phyloP scores from a whole-genome alignment of 2,329 filamentous ascomycete species.

The Diaporthe ampelina region DNA sequence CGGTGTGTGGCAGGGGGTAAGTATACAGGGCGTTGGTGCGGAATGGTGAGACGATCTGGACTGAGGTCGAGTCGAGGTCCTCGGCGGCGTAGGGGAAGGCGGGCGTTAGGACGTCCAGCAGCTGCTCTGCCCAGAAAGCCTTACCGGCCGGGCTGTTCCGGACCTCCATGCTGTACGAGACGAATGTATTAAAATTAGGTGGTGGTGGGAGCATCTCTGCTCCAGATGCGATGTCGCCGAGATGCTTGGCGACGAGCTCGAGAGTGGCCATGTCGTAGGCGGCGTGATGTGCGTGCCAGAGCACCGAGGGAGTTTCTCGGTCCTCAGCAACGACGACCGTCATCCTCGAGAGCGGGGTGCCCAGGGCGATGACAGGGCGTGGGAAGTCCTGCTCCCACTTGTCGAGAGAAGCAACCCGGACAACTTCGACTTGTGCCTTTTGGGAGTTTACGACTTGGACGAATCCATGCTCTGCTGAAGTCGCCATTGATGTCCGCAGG shows the following conservation, averaged over 20 bases:
- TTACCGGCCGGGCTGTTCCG: not conserved
- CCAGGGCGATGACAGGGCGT: not conserved
- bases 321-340: not conserved
- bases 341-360: not conserved
- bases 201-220: slow-evolving; percentile 15
- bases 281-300: slow-evolving; percentile 9
- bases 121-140: slow-evolving; percentile 7
- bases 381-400: slow-evolving; percentile 5
- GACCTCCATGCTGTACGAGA: slow-evolving; percentile 2
- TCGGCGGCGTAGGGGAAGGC: not conserved
- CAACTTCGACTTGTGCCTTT: not conserved
- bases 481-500: not conserved
- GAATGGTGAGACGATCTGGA: not conserved
- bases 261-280: slow-evolving; percentile 8
- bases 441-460: not conserved
- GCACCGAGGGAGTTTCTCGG: not conserved
- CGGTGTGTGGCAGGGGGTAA: not conserved
- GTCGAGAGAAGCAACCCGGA: not conserved
- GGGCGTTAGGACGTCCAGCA: not conserved
- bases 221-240: slow-evolving; percentile 6
- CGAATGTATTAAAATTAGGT: slow-evolving; percentile 11
- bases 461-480: not conserved
- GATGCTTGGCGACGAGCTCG: not conserved
- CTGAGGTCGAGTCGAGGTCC: not conserved
- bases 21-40: slow-evolving; percentile 9